Evolutionary conservation across 2,329 filamentous ascomycete species (phyloP).

Genomic region (Penicillium oxalicum): DNA sequence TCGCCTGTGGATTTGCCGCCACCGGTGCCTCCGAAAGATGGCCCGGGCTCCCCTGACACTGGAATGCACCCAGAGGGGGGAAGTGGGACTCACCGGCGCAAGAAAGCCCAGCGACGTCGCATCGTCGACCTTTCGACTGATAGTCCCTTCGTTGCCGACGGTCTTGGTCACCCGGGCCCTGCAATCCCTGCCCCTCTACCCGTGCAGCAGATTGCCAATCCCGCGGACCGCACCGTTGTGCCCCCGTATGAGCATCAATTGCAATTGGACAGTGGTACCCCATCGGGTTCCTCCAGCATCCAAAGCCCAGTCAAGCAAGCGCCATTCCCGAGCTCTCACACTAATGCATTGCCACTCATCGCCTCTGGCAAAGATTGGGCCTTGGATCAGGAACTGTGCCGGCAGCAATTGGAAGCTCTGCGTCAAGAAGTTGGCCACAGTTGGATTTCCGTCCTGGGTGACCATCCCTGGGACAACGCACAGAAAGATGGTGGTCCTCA

Average conservation of each 20-base stretch:
- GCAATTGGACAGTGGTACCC: slow-evolving; percentile 28
- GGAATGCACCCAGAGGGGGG: slow-evolving; percentile 20
- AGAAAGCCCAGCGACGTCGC: slow-evolving; percentile 50
- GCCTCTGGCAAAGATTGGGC: slow-evolving; percentile 28
- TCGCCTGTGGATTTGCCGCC: slow-evolving; percentile 9
- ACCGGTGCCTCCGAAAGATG: slow-evolving; percentile 12
- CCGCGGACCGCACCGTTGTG: slow-evolving; percentile 20
- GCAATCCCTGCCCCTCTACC: slow-evolving; percentile 27
- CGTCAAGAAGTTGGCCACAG: slow-evolving; percentile 78
- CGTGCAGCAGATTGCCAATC: slow-evolving; percentile 26
- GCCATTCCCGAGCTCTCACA: slow-evolving; percentile 14
- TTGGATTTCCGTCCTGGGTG: slow-evolving; percentile 80
- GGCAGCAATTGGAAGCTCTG: slow-evolving; percentile 79
- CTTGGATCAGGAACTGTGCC: slow-evolving; percentile 68
- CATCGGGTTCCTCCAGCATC: slow-evolving; percentile 23
- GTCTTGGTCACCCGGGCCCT: slow-evolving; percentile 22
- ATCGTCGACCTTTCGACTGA: slow-evolving; percentile 53
- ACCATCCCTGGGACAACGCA: slow-evolving; percentile 56
- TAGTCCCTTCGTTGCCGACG: slow-evolving; percentile 31
- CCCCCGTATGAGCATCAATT: slow-evolving; percentile 24
- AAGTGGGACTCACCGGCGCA: slow-evolving; percentile 35
- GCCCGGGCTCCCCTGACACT: no score
- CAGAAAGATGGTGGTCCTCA: slow-evolving; percentile 27
- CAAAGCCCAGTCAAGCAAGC: slow-evolving; percentile 17
- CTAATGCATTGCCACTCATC: slow-evolving; percentile 19